These are phyloP conservation scores for Plectosphaerella plurivora DNA, from an alignment of 2,329 filamentous ascomycete genomes.

Conservation along the genomic window DNA sequence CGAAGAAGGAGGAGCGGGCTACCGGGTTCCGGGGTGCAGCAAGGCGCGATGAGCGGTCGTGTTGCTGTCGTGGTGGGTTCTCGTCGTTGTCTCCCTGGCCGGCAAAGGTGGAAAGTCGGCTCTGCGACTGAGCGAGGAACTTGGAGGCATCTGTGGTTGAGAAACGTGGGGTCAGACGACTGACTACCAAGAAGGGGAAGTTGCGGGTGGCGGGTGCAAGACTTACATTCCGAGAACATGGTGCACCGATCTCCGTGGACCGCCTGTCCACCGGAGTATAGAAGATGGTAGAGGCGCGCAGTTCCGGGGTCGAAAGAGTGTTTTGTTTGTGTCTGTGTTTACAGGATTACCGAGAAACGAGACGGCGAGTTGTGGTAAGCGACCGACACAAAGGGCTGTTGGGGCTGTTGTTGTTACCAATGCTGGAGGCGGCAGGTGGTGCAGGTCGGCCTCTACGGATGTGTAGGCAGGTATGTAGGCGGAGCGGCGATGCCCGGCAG, in stretches of 20 bases:
- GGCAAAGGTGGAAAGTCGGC: constrained; percentile 68
- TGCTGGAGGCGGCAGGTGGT: too few species aligned
- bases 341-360: background rate
- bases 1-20: constrained; percentile 37
- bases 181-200: background rate
- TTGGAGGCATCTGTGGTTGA: constrained; percentile 75
- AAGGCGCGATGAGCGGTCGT: constrained; percentile 28
- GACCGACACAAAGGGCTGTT: background rate
- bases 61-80: constrained; percentile 23
- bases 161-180: constrained; percentile 9
- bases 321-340: background rate
- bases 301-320: background rate
- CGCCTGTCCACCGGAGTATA: constrained; percentile 8
- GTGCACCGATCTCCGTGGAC: constrained; percentile 14
- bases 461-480: background rate
- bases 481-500: background rate
- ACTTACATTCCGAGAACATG: constrained; percentile 77
- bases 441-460: too few species aligned
- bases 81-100: constrained; percentile 51
- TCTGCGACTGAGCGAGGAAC: constrained; percentile 95
- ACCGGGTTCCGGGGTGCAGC: constrained; percentile 18
- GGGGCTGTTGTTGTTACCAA: too few species aligned
- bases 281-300: too few species aligned
- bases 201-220: background rate
- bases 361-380: background rate